These are phyloP conservation scores for Penicillium nordicum DNA, from an alignment of 2,329 filamentous ascomycete species.

Conservation along the genomic window DNA sequence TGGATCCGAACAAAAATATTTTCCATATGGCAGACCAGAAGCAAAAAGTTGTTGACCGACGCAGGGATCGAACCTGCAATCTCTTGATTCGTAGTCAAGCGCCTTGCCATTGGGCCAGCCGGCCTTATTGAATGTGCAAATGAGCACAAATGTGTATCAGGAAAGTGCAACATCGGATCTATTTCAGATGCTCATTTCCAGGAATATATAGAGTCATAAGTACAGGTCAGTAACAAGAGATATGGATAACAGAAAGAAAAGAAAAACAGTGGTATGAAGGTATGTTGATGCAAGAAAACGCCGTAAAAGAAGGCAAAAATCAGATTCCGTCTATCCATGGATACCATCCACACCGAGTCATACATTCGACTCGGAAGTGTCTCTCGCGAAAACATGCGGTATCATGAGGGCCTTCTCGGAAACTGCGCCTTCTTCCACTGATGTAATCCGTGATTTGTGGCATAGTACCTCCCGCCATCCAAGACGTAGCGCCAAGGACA, in stretches of 20 bases:
- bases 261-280: not conserved
- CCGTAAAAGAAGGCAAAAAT: not conserved
- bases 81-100: conserved; percentile 53
- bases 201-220: not conserved
- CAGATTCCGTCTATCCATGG: not conserved
- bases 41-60: conserved; percentile 28
- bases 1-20: conserved; percentile 6
- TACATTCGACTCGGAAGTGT: not conserved
- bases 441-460: not conserved
- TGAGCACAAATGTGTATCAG: not conserved
- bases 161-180: rapidly evolving
- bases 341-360: not conserved
- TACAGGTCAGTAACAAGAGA: not conserved
- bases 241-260: not conserved
- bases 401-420: conserved; percentile 19
- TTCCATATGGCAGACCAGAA: not conserved
- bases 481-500: conserved; percentile 15
- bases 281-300: not conserved
- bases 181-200: not conserved
- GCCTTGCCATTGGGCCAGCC: conserved; percentile 50
- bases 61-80: conserved; percentile 49
- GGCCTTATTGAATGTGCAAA: conserved; percentile 9
- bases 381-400: conserved; percentile 9
- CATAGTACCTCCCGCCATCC: not conserved
- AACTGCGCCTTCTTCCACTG: conserved; percentile 10